A percentile compares a stretch with the other conserved stretches of the same genome.
These are phyloP conservation scores for Zasmidium cellare DNA, from an alignment of 2,329 filamentous ascomycete species.

Conservation along the genomic window DNA sequence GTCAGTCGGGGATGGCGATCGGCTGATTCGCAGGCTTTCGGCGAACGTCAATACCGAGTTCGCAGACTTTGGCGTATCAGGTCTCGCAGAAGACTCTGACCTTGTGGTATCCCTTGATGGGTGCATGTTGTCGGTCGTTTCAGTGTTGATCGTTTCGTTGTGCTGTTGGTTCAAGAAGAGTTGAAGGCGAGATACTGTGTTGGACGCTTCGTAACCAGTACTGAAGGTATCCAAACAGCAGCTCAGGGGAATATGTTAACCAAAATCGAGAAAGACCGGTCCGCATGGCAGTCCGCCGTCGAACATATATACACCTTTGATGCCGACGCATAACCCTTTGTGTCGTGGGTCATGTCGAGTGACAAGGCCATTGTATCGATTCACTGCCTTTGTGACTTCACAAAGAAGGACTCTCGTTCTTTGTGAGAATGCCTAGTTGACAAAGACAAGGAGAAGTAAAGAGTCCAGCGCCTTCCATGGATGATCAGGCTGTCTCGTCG, in stretches of 20 bases:
- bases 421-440: background rate
- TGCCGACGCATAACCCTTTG: conserved; percentile 1
- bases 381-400: background rate
- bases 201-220: background rate
- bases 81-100: background rate
- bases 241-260: background rate
- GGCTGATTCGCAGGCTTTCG: background rate
- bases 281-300: background rate
- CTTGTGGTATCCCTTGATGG: background rate
- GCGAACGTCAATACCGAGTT: background rate
- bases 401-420: background rate
- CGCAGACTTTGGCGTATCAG: background rate
- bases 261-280: background rate
- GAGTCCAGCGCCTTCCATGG: background rate
- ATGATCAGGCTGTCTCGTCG: too few species aligned
- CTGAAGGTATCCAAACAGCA: background rate
- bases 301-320: background rate
- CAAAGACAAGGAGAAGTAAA: background rate
- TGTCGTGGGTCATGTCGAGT: background rate
- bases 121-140: background rate
- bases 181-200: background rate
- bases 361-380: conserved; percentile 3
- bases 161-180: background rate
- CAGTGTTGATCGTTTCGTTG: background rate
- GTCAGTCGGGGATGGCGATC: background rate